Evolutionary conservation across 768 basidiomycete species (phyloP), one percentile per base, ranked within the genome.

Genomic region (Lentinula detonsa): DNA sequence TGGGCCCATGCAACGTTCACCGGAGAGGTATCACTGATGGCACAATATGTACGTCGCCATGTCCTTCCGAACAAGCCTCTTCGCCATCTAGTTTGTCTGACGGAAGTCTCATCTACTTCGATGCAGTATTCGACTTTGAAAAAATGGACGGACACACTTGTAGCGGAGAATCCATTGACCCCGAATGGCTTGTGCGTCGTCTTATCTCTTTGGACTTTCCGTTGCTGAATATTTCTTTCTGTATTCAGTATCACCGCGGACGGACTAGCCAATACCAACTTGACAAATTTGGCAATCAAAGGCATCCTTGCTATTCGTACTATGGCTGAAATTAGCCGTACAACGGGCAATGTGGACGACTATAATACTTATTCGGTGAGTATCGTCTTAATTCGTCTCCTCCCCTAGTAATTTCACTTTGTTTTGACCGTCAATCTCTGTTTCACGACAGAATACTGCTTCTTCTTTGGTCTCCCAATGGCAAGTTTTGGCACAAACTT

Each of bases 241-340:
- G 23, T 45, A 39, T 39, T 8, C 37, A 51, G 50, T 23, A n/a
- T 35, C 50, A 39, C 18, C 5, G 56, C 48, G 31, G 62, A 63
- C 28, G 62, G 55, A n/a, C 34, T 61, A 1, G 10, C 15, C 31
- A 50, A 52, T 37, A 16, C 35, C 16, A 60, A 61, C 31, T 58
- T 61, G 59, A 63, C 64, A 11, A 65, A 65, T 40, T 50, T 65
- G 31, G 62, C 62, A 4, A 51, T 65, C 35, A 65, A 65, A 45
- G 59, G 56, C n/a, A 63, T 63, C 28, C 15, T 65, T 34, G 64
- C 48, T 8, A 48, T 65, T 28, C 42, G 59, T 34, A 55, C 64
- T 16, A 63, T 65, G 62, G 62, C 64, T 28, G 34, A 62, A 23
- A 65, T 65, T 23, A 50, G 59, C 39, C n/a, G 40, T 16, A 52